Evolutionary conservation across 768 basidiomycete genomes (phyloP).

Genomic region (Zangia roseola): DNA sequence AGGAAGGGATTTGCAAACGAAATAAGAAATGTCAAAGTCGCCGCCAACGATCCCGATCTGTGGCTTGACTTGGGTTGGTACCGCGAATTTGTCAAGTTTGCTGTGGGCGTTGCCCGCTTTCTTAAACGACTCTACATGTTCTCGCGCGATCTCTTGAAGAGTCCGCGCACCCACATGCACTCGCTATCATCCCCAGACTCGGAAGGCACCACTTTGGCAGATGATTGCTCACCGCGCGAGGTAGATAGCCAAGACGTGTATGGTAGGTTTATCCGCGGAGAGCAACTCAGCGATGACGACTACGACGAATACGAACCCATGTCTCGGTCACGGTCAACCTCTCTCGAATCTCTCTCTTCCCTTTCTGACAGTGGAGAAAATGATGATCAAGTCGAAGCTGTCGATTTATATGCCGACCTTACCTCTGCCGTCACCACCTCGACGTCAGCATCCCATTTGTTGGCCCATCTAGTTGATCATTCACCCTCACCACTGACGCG

Average conservation of each 20-base stretch:
- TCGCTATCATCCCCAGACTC: constrained; percentile 3
- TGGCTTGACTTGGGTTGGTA: constrained; percentile 42
- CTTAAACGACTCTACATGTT: constrained; percentile 20
- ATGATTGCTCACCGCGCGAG: constrained; percentile 6
- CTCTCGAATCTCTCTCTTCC: constrained; percentile 23
- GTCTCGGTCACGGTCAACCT: constrained; percentile 21
- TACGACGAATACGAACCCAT: constrained; percentile 37
- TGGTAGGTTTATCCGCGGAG: constrained; percentile 58
- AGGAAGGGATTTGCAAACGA: constrained; percentile 50
- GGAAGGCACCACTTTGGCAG: constrained; percentile 4
- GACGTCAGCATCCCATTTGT: constrained; percentile 42
- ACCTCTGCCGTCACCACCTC: constrained; percentile 33
- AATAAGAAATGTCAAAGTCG: constrained; percentile 41
- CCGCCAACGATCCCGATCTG: constrained; percentile 35
- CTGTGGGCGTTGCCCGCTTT: constrained; percentile 27
- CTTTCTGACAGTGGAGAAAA: constrained; percentile 30
- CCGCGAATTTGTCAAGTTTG: constrained; percentile 38
- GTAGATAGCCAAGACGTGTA: constrained; percentile 44
- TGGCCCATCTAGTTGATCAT: constrained; percentile 52
- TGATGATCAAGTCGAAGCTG: constrained; percentile 40
- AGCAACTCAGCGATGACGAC: constrained; percentile 50
- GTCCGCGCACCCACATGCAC: constrained; percentile 10
- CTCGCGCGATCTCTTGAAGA: constrained; percentile 19
- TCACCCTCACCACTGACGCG: constrained; percentile 49
- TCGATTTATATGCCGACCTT: constrained; percentile 56